Evolutionary conservation across 2,329 filamentous ascomycete genomes (phyloP).

Genomic region (Cordyceps pruinosa): DNA sequence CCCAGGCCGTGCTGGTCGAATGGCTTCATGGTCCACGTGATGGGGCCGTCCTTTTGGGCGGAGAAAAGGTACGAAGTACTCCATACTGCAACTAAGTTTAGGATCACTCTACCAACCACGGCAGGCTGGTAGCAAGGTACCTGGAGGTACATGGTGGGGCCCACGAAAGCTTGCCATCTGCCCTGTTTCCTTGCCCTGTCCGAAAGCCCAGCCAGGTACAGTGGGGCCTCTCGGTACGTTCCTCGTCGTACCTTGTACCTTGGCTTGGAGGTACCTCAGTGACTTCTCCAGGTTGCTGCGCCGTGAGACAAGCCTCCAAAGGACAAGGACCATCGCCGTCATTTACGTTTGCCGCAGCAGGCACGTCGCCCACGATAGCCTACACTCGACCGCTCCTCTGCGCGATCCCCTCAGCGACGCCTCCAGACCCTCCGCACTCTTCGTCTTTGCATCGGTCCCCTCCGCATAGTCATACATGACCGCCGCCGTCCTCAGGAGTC

Average conservation of each 20-base stretch:
- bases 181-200: conserved; percentile 4
- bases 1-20: no score
- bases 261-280: no score
- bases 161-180: neutral
- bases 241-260: no score
- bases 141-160: conserved; percentile 8
- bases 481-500: conserved; percentile 7
- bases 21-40: no score
- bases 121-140: conserved; percentile 3
- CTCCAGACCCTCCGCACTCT: neutral
- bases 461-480: conserved; percentile 8
- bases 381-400: neutral
- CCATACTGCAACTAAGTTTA: neutral
- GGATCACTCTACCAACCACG: neutral
- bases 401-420: neutral
- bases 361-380: neutral
- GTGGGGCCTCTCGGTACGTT: no score
- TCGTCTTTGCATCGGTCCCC: neutral
- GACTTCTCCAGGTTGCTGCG: conserved; percentile 9
- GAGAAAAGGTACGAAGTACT: no score
- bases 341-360: conserved; percentile 1
- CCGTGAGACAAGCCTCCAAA: conserved; percentile 7
- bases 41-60: neutral
- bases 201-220: conserved; percentile 4
- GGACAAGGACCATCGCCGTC: conserved; percentile 8